These are phyloP conservation scores for Nitzschia sp. DNA, from an alignment of 108 stramenopile species.

Conservation along the genomic window DNA sequence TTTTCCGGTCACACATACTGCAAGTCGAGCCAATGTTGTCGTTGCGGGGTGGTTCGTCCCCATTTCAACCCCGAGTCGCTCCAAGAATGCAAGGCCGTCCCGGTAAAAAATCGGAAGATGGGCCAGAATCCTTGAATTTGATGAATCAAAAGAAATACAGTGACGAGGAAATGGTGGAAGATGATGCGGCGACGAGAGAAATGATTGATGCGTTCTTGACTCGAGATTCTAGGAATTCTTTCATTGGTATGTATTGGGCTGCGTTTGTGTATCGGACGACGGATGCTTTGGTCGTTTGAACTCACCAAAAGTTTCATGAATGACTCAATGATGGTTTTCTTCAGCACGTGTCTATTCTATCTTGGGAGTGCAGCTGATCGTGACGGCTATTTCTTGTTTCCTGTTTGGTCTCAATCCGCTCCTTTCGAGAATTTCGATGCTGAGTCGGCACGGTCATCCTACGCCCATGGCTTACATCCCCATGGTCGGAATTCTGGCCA, in stretches of 20 bases:
- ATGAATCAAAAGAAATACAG: background rate
- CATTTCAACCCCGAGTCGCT: background rate
- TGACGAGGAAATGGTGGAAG: background rate
- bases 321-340: background rate
- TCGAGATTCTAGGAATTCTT: conserved; percentile 68
- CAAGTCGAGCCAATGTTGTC: too few species aligned
- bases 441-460: conserved; percentile 40
- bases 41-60: background rate
- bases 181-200: conserved; percentile 32
- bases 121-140: background rate
- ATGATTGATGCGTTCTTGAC: conserved; percentile 68
- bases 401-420: conserved; percentile 60
- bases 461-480: conserved; percentile 25
- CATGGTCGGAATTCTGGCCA: conserved; percentile 30
- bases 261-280: too few species aligned
- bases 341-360: conserved; percentile 81
- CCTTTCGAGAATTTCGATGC: conserved; percentile 22
- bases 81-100: background rate
- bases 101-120: too few species aligned
- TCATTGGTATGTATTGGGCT: conserved; percentile 51
- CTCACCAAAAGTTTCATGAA: background rate
- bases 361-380: conserved; percentile 65
- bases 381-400: conserved; percentile 63
- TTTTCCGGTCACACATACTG: too few species aligned
- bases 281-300: too few species aligned